Evolutionary conservation across 2,329 filamentous ascomycete species (phyloP), one percentile per base, ranked within the genome.

Genomic region (Fusarium sp.): DNA sequence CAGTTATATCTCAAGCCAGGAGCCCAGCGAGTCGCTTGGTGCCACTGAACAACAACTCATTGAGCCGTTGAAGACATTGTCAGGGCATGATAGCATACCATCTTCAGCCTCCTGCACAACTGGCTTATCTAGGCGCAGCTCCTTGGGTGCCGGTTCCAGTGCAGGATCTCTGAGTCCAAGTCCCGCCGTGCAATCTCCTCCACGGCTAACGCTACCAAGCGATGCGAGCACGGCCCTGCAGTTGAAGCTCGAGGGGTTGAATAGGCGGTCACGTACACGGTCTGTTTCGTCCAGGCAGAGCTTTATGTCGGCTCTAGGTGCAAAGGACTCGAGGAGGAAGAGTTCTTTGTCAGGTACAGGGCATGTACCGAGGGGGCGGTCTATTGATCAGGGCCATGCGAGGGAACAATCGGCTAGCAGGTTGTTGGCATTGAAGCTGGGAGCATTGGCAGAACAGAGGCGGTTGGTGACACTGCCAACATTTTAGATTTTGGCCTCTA

Each of bases 351-450:
- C 53, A 1, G 25, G 34, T 7, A 31, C 34, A 9, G 45, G 60
- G 5, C 34, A 36, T 35, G 52, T 32, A 1, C 51, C 65, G 0
- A 68, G 42, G 4, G 46, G 65, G 0, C 50, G 54, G 22, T 45
- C 51, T 2, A 24, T 56, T 0, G 46, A 67, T 0, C 56, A 56
- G 0, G n/a, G 26, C 0, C 26, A 53, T 6, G 7, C 36, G 1
- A 64, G 53, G 13, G 65, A 55, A 2, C 53, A 36, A 1, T 64
- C 66, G 2, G 53, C 61, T 1, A 61, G 53, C 2, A 63, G 39
- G 28, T 13, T 69, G 6, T 13, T 68, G 34, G 48, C 60, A 0
- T 65, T 69, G 15, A 69, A 69, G 49, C 19, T 69, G n/a, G 53
- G 66, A n/a, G 61, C 51, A 13, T 34, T 69, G 15, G 50, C 53